These are phyloP conservation scores for Plicaturopsis crispa DNA, from an alignment of 768 basidiomycete species.

Conservation along the genomic window DNA sequence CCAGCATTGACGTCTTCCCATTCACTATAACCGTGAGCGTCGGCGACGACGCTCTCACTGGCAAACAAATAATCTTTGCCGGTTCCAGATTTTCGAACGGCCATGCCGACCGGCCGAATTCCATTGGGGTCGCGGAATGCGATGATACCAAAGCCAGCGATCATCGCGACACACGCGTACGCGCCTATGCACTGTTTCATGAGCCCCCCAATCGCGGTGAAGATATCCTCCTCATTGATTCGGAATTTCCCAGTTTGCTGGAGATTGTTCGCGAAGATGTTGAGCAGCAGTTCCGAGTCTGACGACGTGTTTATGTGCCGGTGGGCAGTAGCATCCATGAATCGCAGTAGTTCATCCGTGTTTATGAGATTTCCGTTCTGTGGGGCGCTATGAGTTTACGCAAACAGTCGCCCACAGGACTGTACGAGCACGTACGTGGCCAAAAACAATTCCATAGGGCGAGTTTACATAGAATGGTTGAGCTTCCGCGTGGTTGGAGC, in stretches of 20 bases:
- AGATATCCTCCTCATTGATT: slow-evolving; percentile 99
- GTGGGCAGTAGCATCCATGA: slow-evolving; percentile 94
- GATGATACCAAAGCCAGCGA: slow-evolving; percentile 97
- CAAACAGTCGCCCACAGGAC: slow-evolving; percentile 2
- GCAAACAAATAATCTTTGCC: slow-evolving; percentile 87
- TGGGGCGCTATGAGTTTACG: background rate
- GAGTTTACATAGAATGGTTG: slow-evolving; percentile 99
- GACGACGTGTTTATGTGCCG: slow-evolving; percentile 98
- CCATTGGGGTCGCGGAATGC: slow-evolving; percentile 98
- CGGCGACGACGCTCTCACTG: slow-evolving; percentile 94
- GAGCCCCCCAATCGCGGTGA: slow-evolving; percentile 84
- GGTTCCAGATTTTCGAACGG: slow-evolving; percentile 45
- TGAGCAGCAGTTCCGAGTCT: slow-evolving; percentile 94
- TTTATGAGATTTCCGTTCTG: slow-evolving; percentile 99
- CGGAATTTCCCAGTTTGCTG: slow-evolving; percentile 99
- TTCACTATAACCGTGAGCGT: slow-evolving; percentile 83
- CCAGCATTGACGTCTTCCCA: slow-evolving; percentile 95
- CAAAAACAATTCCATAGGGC: slow-evolving; percentile 98
- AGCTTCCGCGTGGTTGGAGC: slow-evolving; percentile 93
- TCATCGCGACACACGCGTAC: slow-evolving; percentile 98
- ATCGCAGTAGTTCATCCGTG: slow-evolving; percentile 77
- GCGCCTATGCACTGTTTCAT: slow-evolving; percentile 88
- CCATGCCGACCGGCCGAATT: slow-evolving; percentile 90
- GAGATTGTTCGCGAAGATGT: slow-evolving; percentile 95
- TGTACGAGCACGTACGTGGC: slow-evolving; percentile 62